phyloP scores from a whole-genome alignment of 805 yeast species.

The Starmerella powellii region DNA sequence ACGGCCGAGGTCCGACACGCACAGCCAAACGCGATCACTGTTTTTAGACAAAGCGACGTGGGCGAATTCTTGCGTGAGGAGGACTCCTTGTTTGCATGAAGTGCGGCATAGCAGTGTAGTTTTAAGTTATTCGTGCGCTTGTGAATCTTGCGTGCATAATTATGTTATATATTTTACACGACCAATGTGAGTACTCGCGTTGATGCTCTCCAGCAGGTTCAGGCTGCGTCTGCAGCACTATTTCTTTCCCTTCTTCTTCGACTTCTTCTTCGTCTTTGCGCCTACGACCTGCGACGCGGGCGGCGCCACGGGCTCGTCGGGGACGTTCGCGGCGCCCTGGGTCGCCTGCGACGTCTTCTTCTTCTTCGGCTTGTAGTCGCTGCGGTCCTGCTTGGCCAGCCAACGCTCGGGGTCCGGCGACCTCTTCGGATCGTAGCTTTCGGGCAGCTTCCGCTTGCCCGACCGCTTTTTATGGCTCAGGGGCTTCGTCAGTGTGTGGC shows the following conservation, averaged over 20 bases:
- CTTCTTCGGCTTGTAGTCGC: conserved; percentile 68
- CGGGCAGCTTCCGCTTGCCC: conserved; percentile 32
- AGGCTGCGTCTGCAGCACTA: conserved; percentile 12
- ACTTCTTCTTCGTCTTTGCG: conserved; percentile 21
- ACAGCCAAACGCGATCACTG: conserved; percentile 90
- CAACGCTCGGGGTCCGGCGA: conserved; percentile 67
- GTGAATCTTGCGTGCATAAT: too few species aligned
- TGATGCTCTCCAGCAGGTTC: too few species aligned
- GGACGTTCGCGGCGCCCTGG: conserved; percentile 29
- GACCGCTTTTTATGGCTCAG: conserved; percentile 21
- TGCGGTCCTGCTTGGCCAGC: conserved; percentile 79
- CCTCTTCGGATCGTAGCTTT: conserved; percentile 31
- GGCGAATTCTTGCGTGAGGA: conserved; percentile 98
- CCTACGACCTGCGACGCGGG: conserved; percentile 11
- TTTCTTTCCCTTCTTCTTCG: conserved; percentile 30
- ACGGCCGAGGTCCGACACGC: conserved; percentile 76
- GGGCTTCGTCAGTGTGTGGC: neutral
- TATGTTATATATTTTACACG: neutral
- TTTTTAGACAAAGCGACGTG: conserved; percentile 92
- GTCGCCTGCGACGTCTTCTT: conserved; percentile 40
- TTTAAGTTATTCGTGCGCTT: neutral
- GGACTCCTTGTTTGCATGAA: conserved; percentile 77
- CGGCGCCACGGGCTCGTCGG: conserved; percentile 1
- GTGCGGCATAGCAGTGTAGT: neutral
- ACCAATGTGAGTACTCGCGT: neutral